Evolutionary conservation across 202 grass and related monocot species (phyloP).

Genomic region (Carex sylvatica): DNA sequence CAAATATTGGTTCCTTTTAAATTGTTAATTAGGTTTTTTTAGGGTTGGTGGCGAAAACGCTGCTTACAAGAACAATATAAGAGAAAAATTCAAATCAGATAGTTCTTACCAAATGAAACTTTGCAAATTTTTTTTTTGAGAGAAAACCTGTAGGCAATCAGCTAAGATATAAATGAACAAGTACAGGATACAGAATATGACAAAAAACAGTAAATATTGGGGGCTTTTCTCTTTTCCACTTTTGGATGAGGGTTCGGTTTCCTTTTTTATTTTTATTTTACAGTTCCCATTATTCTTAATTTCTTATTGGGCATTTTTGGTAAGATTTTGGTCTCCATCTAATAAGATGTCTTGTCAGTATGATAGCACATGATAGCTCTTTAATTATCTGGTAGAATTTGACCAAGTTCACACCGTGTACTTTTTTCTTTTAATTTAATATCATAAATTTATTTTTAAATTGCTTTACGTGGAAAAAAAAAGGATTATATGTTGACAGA

Average conservation of each 20-base stretch:
- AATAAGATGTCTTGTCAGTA: not conserved
- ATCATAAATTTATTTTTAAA: not conserved
- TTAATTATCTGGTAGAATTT: not conserved
- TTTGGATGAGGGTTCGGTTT: not conserved
- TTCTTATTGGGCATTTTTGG: not conserved
- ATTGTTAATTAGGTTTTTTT: not conserved
- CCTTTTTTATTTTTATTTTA: constrained; percentile 3
- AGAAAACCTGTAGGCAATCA: no score
- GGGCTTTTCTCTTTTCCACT: not conserved
- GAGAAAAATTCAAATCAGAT: not conserved
- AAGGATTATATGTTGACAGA: not conserved
- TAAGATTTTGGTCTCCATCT: not conserved
- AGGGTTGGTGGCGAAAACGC: no score
- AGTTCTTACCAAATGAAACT: not conserved
- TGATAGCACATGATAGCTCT: not conserved
- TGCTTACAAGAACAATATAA: no score
- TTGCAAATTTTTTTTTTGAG: no score
- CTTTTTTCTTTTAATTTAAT: not conserved
- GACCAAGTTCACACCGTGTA: not conserved
- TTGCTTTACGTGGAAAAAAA: not conserved
- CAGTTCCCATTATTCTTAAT: not conserved
- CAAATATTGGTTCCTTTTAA: not conserved
- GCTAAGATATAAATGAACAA: not conserved
- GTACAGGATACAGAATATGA: not conserved
- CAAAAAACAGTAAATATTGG: not conserved